Evolutionary conservation across 2,329 filamentous ascomycete genomes (phyloP).

Genomic region (Penicillium sp.): DNA sequence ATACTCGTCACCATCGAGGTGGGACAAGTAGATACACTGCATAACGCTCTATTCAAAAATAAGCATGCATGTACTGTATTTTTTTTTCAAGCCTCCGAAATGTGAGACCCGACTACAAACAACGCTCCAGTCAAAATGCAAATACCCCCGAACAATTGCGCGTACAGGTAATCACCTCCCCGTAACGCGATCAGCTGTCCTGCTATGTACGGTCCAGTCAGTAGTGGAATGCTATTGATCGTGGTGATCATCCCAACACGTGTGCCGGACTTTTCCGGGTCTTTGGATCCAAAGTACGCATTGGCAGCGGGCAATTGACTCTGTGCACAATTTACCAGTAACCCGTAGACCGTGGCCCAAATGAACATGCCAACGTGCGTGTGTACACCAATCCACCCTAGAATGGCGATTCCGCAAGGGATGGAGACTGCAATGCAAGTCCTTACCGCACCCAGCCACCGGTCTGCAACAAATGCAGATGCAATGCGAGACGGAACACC

Average conservation of each 20-base stretch:
- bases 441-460: slow-evolving; percentile 6
- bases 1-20: not conserved
- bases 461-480: slow-evolving; percentile 6
- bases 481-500: slow-evolving; percentile 6
- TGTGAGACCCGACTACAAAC: slow-evolving; percentile 7
- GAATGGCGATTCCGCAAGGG: slow-evolving; percentile 7
- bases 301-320: slow-evolving; percentile 43
- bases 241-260: slow-evolving; percentile 50
- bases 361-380: slow-evolving; percentile 31
- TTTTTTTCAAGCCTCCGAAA: not conserved
- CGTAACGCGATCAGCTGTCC: slow-evolving; percentile 44
- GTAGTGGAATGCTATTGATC: slow-evolving; percentile 43
- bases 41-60: not conserved
- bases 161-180: slow-evolving; percentile 42
- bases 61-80: not conserved
- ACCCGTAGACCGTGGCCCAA: slow-evolving; percentile 46
- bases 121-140: slow-evolving; percentile 8
- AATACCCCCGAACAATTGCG: slow-evolving; percentile 45
- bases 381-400: slow-evolving; percentile 8
- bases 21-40: not conserved
- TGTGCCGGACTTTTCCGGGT: slow-evolving; percentile 46
- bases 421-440: slow-evolving; percentile 9
- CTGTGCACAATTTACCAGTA: slow-evolving; percentile 45
- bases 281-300: slow-evolving; percentile 42
- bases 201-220: slow-evolving; percentile 48